phyloP scores from a whole-genome alignment of 2,329 filamentous ascomycete genomes.

The Alternaria sp. region DNA sequence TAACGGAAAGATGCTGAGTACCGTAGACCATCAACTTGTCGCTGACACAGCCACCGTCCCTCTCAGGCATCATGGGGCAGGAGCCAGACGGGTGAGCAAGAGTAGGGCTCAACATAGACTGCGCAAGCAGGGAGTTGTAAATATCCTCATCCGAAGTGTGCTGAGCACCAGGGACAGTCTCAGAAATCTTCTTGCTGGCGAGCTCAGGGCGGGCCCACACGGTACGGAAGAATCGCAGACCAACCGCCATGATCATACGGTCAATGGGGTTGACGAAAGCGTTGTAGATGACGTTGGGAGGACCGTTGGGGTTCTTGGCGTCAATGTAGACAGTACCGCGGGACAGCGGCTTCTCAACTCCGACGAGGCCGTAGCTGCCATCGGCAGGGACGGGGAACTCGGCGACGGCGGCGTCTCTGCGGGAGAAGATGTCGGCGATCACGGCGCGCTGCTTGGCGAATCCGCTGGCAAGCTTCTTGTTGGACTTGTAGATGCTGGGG shows the following conservation, averaged over 20 bases:
- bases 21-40: constrained; percentile 44
- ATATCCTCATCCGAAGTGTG: constrained; percentile 35
- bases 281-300: constrained; percentile 37
- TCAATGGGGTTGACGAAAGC: constrained; percentile 42
- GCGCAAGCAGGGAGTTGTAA: constrained; percentile 26
- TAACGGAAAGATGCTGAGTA: constrained; percentile 33
- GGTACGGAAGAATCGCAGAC: constrained; percentile 45
- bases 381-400: constrained; percentile 49
- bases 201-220: constrained; percentile 40
- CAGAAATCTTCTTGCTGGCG: constrained; percentile 28
- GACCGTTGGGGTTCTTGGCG: constrained; percentile 36
- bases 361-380: constrained; percentile 34
- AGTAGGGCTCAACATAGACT: constrained; percentile 32
- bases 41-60: constrained; percentile 37
- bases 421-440: constrained; percentile 33
- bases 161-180: constrained; percentile 35
- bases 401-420: constrained; percentile 31
- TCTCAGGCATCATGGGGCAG: constrained; percentile 40
- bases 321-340: constrained; percentile 48
- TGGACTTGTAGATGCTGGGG: constrained; percentile 33
- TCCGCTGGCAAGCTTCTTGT: constrained; percentile 30
- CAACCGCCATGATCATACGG: constrained; percentile 39
- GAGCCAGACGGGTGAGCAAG: constrained; percentile 44
- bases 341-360: constrained; percentile 44
- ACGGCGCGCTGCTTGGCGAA: constrained; percentile 35